Conservation (phyloP, 306 rosid species). For the Gleditsia sinensis region DNA sequence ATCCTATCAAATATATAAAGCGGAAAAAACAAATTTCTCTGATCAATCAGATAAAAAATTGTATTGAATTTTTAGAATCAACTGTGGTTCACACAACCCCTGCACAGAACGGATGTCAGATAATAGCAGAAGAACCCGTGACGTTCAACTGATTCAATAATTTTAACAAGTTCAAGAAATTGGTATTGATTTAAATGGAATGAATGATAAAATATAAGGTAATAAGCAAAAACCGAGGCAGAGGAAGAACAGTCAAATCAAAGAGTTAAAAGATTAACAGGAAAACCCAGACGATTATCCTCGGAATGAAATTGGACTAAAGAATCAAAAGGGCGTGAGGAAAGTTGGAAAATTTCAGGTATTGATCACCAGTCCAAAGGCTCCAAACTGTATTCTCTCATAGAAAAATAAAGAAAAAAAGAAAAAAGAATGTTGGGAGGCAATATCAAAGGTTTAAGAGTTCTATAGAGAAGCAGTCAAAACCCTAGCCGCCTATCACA, state of each 20-base stretch:
- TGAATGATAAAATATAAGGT: constrained; percentile 24
- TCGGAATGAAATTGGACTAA: constrained; percentile 15
- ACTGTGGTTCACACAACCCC: background rate
- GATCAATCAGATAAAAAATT: constrained; percentile 30
- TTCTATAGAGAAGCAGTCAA: constrained; percentile 33
- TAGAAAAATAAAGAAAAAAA: background rate
- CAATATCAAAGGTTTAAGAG: constrained; percentile 28
- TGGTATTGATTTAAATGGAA: constrained; percentile 30
- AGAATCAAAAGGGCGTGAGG: background rate
- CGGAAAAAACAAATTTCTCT: background rate
- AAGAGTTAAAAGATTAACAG: background rate
- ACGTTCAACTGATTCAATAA: constrained; percentile 16
- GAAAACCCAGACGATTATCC: constrained; percentile 21
- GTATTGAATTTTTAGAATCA: background rate
- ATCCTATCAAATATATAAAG: constrained; percentile 3
- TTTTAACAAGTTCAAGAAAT: background rate
- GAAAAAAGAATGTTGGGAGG: background rate
- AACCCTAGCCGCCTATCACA: constrained; percentile 83
- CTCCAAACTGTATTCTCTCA: background rate
- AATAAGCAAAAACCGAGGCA: background rate
- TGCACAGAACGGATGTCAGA: background rate
- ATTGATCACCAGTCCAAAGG: background rate
- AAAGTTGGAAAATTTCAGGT: constrained; percentile 12
- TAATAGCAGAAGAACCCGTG: background rate
- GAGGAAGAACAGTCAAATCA: too few relatives aligned